Base-by-base conservation (phyloP, 208 protist species). In the Endotrypanum monterogeii region DNA sequence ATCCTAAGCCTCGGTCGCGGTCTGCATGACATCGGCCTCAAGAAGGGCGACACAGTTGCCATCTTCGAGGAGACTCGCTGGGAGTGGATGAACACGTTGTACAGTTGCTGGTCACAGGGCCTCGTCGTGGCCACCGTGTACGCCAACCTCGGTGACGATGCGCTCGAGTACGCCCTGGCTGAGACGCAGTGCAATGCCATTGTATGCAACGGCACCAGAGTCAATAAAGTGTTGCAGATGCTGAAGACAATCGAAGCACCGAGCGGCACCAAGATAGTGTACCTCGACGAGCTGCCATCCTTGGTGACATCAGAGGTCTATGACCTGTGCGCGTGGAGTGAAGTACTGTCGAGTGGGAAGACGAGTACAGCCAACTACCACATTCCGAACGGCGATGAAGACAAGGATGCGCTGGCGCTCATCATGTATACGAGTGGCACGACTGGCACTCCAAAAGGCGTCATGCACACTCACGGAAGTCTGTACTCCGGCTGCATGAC, bases 401-500 rank as follows among this genome's bases (percentile, higher is more conserved):
- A 83, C 37, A 77, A 60, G 44, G 83, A 94, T 62, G 83, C 93
- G 37, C 74, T 74, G 11, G 89, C 88, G 28, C 83, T 94, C 52
- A 90, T 96, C 79, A 96, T 95, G 94, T 98, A 98, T 79, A 98
- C 94, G 35, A 95, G 89, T 70, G 94, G 94, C 61, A 95, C 94
- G 14, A 98, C 93, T 1, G 92, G 92, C 52, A 92, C 90, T 69
- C 94, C 94, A 44, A 98, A 97, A 79, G 94, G 93, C 50, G 92
- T 96, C 28, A 84, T 93, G 61, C 86, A 96, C 83, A 91, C 81
- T 14, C 89, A 98, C 73, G 90, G 83, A 46, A 91, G 84, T 58
- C 71, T 97, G n/a, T 81, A 84, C 73, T 76, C 71, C 46, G 87
- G 85, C 28, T 78, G 91, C n/a, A 73, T 73, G 76, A 87, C 85